Evolutionary conservation across 306 rosid species (phyloP).

Genomic region (Inga laurina): DNA sequence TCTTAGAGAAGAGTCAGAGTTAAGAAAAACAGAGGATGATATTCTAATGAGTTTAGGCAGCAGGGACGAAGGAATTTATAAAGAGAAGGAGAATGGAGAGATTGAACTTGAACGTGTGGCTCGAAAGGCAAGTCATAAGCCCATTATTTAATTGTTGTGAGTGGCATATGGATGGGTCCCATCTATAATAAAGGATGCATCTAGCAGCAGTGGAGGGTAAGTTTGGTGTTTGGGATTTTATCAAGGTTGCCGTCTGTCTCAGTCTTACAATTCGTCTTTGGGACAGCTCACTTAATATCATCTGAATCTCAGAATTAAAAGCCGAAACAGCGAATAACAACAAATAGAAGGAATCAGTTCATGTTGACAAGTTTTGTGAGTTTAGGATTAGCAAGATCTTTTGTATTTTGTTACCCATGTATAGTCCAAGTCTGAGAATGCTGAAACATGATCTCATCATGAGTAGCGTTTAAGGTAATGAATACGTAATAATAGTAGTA

Average conservation of each 20-base stretch:
- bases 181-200: neutral
- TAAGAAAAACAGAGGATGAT: neutral
- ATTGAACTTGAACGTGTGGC: slow-evolving; percentile 31
- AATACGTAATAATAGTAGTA: neutral
- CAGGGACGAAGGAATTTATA: neutral
- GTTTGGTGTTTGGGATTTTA: neutral
- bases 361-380: neutral
- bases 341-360: neutral
- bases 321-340: neutral
- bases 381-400: neutral
- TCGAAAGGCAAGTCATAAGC: slow-evolving; percentile 15
- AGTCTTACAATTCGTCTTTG: neutral
- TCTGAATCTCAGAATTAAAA: neutral
- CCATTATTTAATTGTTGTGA: neutral
- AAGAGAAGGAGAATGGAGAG: slow-evolving; percentile 31
- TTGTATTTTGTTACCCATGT: neutral
- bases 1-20: neutral
- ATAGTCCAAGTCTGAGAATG: neutral
- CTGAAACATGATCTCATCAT: neutral
- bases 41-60: neutral
- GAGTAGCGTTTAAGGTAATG: neutral
- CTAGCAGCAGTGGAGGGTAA: neutral
- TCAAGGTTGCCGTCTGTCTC: neutral
- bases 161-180: slow-evolving; percentile 39
- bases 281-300: neutral